Evolutionary conservation across 768 basidiomycete species (phyloP).

Genomic region (Rhizopogon roseolus): DNA sequence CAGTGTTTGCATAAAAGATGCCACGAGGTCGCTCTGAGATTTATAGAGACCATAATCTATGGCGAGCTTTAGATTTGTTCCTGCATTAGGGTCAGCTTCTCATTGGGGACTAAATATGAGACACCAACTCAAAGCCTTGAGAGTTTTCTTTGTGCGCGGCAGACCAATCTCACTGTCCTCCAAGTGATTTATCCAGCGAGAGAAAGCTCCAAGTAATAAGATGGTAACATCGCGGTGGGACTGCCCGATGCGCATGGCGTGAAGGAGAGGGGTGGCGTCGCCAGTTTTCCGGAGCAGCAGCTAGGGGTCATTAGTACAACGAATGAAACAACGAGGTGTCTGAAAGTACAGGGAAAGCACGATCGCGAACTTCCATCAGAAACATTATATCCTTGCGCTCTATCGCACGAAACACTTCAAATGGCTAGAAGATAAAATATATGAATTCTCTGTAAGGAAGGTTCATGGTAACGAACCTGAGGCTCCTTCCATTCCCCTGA

Average conservation of each 20-base stretch:
- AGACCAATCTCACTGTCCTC: constrained; percentile 73
- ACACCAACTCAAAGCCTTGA: constrained; percentile 74
- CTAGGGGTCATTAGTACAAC: constrained; percentile 26
- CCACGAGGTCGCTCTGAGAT: constrained; percentile 78
- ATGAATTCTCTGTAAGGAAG: not conserved
- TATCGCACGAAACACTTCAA: constrained; percentile 76
- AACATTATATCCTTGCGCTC: constrained; percentile 80
- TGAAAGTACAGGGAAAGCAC: constrained; percentile 68
- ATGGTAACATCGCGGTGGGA: constrained; percentile 83
- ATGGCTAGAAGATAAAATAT: constrained; percentile 32
- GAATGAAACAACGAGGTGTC: not conserved
- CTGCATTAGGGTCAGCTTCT: constrained; percentile 45
- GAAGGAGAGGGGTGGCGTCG: constrained; percentile 83
- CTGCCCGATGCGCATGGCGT: constrained; percentile 79
- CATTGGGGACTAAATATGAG: constrained; percentile 41
- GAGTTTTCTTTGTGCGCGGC: constrained; percentile 60
- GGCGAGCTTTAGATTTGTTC: constrained; percentile 84
- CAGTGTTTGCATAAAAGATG: constrained; percentile 90
- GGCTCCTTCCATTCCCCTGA: constrained; percentile 44
- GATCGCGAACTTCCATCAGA: constrained; percentile 80
- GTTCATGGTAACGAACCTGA: constrained; percentile 33
- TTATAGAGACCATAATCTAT: constrained; percentile 85
- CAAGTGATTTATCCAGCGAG: constrained; percentile 86
- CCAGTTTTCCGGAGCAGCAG: constrained; percentile 82
- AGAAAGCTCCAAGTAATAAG: constrained; percentile 83